These are phyloP conservation scores for Trichaptum fuscoviolaceum DNA, from an alignment of 768 basidiomycete genomes.

Conservation along the genomic window DNA sequence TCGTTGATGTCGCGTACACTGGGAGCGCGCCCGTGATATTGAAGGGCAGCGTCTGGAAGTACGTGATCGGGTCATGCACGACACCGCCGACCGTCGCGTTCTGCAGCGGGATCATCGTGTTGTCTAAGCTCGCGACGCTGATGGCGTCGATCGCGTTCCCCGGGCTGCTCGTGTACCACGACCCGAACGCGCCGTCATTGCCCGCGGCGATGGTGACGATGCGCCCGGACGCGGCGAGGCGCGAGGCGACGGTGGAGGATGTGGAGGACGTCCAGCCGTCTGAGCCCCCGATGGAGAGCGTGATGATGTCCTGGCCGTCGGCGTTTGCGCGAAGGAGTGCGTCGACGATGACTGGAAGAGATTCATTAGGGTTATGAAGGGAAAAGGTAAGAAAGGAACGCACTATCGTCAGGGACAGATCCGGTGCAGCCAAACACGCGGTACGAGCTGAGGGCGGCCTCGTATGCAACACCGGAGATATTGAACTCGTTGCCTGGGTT, in stretches of 20 bases:
- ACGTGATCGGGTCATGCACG: slow-evolving; percentile 43
- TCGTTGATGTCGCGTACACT: slow-evolving; percentile 54
- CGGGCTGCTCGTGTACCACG: slow-evolving; percentile 55
- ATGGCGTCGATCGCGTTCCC: slow-evolving; percentile 53
- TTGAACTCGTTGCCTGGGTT: slow-evolving; percentile 55
- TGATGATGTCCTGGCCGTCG: slow-evolving; percentile 58
- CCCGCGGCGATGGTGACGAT: slow-evolving; percentile 63
- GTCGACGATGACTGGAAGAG: slow-evolving; percentile 36
- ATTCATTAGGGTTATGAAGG: too few relatives aligned
- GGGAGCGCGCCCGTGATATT: slow-evolving; percentile 40
- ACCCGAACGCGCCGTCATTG: slow-evolving; percentile 45
- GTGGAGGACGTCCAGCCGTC: slow-evolving; percentile 61
- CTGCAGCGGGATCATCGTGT: slow-evolving; percentile 54
- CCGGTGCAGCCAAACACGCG: slow-evolving; percentile 59
- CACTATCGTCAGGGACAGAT: slow-evolving; percentile 46
- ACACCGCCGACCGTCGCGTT: slow-evolving; percentile 48
- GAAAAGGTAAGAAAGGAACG: slow-evolving; percentile 11
- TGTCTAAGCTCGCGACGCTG: slow-evolving; percentile 50
- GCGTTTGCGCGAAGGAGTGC: slow-evolving; percentile 44
- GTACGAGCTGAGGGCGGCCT: slow-evolving; percentile 48
- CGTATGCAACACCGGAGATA: slow-evolving; percentile 65
- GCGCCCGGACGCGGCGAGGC: slow-evolving; percentile 51
- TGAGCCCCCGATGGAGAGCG: slow-evolving; percentile 57
- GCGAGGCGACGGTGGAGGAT: slow-evolving; percentile 49
- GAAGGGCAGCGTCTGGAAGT: slow-evolving; percentile 47